Conservation (phyloP, 805 yeast species). For the Hermanozyma aechmeae region DNA sequence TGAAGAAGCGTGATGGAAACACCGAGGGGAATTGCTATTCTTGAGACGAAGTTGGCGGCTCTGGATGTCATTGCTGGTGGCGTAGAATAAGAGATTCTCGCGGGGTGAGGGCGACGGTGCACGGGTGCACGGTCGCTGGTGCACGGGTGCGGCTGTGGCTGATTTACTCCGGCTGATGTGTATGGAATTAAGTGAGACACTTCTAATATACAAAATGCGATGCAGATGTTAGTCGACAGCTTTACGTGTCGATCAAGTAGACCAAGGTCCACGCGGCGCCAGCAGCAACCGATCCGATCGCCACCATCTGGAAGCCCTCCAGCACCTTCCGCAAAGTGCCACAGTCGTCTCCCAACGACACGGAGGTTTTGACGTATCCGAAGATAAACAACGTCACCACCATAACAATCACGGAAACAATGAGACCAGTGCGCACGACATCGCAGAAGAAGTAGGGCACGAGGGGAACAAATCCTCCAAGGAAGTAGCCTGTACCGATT, state of each 20-base stretch:
- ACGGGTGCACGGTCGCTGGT: no score
- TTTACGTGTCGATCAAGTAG: conserved; percentile 47
- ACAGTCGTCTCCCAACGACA: conserved; percentile 76
- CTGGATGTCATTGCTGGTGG: conserved; percentile 13
- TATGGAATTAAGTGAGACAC: no score
- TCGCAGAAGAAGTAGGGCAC: conserved; percentile 80
- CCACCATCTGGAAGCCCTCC: conserved; percentile 87
- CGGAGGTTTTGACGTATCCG: conserved; percentile 77
- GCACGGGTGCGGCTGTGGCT: no score
- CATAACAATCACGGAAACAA: conserved; percentile 74
- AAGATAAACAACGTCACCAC: conserved; percentile 74
- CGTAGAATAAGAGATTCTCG: no score
- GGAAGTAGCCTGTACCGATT: conserved; percentile 78
- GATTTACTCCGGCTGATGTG: no score
- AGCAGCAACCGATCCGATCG: conserved; percentile 96
- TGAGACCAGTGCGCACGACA: conserved; percentile 69
- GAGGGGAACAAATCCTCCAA: conserved; percentile 89
- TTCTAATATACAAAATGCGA: no score
- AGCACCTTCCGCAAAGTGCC: conserved; percentile 47
- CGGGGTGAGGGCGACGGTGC: no score
- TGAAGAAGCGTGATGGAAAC: conserved; percentile 63
- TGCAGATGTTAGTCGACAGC: no score
- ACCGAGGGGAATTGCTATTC: conserved; percentile 64
- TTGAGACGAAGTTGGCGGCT: conserved; percentile 26
- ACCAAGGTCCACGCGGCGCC: conserved; percentile 95